These are phyloP conservation scores for Xylaria polymorpha DNA, from an alignment of 2,329 filamentous ascomycete species.

Conservation along the genomic window DNA sequence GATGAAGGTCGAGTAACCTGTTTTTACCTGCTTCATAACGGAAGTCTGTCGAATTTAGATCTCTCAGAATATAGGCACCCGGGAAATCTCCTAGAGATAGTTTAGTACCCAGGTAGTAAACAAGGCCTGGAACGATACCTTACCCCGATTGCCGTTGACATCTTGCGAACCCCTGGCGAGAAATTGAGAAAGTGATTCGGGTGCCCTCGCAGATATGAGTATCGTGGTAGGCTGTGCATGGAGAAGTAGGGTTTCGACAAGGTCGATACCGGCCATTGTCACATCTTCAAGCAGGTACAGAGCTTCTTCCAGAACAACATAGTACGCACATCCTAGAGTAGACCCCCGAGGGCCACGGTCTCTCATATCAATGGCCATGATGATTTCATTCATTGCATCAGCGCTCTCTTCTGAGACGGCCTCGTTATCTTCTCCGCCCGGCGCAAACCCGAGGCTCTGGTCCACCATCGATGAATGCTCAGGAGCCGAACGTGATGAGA, in stretches of 20 bases:
- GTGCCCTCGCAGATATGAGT: constrained; percentile 62
- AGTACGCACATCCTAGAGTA: constrained; percentile 86
- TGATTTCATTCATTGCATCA: constrained; percentile 69
- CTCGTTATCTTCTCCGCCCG: constrained; percentile 37
- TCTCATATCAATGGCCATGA: constrained; percentile 83
- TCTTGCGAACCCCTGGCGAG: constrained; percentile 52
- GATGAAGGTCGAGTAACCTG: constrained; percentile 70
- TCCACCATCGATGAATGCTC: constrained; percentile 30
- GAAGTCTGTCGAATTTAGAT: constrained; percentile 79
- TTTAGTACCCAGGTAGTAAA: constrained; percentile 33
- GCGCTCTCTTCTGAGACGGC: constrained; percentile 44
- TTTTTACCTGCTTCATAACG: constrained; percentile 72
- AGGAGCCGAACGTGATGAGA: constrained; percentile 44
- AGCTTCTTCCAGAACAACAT: constrained; percentile 74
- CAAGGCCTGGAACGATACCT: constrained; percentile 2
- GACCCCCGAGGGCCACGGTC: constrained; percentile 60
- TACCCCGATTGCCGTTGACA: constrained; percentile 47
- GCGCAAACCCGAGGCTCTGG: constrained; percentile 34
- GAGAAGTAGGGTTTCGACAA: constrained; percentile 70
- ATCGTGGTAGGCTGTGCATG: constrained; percentile 67
- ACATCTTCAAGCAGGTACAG: constrained; percentile 84
- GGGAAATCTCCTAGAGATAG: constrained; percentile 50
- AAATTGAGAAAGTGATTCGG: constrained; percentile 55
- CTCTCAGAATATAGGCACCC: constrained; percentile 67
- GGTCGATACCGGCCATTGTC: constrained; percentile 72